phyloP scores from a whole-genome alignment of 768 basidiomycete genomes.

The Russula earlei region DNA sequence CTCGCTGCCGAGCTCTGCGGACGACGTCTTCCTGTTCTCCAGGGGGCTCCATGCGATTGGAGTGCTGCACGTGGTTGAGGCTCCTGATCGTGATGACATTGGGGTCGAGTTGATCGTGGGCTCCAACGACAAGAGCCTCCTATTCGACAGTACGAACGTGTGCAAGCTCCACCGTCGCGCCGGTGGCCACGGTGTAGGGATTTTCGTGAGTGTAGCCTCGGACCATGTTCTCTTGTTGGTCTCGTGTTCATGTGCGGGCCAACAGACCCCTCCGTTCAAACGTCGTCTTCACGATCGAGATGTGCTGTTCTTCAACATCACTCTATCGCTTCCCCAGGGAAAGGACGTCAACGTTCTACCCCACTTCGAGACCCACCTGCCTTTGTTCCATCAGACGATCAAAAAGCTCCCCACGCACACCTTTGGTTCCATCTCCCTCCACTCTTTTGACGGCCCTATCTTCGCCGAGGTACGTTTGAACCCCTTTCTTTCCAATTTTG shows the following conservation, averaged over 20 bases:
- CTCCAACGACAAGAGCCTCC: background rate
- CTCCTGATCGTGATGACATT: conserved; percentile 5
- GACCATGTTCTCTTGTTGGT: background rate
- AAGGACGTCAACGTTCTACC: background rate
- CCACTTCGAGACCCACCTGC: conserved; percentile 5
- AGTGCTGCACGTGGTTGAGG: background rate
- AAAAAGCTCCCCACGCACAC: background rate
- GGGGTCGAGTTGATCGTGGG: conserved; percentile 11
- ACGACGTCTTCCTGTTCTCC: conserved; percentile 9
- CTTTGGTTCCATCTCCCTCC: conserved; percentile 6
- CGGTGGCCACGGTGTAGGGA: conserved; percentile 6
- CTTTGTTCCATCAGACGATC: conserved; percentile 1
- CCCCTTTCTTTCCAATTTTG: background rate
- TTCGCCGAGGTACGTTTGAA: background rate
- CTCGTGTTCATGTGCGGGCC: background rate
- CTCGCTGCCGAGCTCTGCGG: background rate
- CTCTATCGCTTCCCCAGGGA: conserved; percentile 8
- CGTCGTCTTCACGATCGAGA: background rate
- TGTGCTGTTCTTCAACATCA: conserved; percentile 5
- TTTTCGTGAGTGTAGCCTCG: background rate
- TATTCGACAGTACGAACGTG: background rate
- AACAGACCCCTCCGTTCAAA: background rate
- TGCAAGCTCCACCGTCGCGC: conserved; percentile 1
- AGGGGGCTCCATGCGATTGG: background rate
- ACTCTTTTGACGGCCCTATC: background rate